Conservation (phyloP, 2,329 filamentous ascomycete genomes). For the Chrysoporthe cubensis region DNA sequence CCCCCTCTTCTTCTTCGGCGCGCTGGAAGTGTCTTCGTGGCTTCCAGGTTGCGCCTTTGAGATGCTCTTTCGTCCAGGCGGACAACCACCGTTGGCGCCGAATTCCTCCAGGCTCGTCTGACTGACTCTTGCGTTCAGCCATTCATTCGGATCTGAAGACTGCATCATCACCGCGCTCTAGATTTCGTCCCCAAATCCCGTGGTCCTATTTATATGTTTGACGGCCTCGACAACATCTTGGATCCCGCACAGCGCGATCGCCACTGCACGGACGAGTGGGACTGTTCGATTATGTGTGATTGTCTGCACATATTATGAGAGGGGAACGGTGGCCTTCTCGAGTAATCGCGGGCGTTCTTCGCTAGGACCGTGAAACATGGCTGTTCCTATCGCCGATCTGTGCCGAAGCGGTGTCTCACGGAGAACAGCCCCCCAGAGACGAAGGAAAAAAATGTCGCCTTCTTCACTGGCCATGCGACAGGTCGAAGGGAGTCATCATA, state of each 20-base stretch:
- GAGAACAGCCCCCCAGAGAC: not conserved
- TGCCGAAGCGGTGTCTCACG: not conserved
- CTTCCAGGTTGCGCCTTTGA: not conserved
- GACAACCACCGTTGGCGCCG: not conserved
- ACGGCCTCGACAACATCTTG: not conserved
- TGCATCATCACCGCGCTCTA: not conserved
- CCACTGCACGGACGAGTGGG: not conserved
- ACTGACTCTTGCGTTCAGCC: not conserved
- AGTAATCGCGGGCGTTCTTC: not conserved
- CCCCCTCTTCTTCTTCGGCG: not conserved
- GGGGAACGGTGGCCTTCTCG: slow-evolving; percentile 8
- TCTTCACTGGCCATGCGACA: not conserved
- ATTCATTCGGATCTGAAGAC: not conserved
- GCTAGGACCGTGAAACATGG: not conserved
- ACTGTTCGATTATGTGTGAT: not conserved
- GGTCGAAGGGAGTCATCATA: not conserved
- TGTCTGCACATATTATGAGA: not conserved
- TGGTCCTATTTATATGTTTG: not conserved
- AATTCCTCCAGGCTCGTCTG: not conserved
- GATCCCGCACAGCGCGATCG: not conserved
- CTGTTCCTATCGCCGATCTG: not conserved
- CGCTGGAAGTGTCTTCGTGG: not conserved
- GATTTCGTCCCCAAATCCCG: not conserved
- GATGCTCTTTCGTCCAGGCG: not conserved
- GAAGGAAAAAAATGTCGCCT: not conserved